Evolutionary conservation across 345 rosid genomes (phyloP), one percentile per base, ranked within the genome.

Genomic region (Hevea brasiliensis): DNA sequence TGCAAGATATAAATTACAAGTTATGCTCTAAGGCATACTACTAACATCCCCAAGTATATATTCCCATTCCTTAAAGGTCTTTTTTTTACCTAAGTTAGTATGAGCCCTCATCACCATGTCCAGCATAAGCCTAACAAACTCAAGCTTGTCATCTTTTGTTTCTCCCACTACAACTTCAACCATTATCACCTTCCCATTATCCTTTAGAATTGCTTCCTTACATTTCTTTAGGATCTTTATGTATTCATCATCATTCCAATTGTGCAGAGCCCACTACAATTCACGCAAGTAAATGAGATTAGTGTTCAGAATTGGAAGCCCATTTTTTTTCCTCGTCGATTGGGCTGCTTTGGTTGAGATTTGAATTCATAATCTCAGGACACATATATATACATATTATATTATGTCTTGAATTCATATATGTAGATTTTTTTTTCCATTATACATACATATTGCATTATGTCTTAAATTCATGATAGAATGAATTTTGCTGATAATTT

Each of bases 21-120:
- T n/a, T n/a, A n/a, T n/a, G n/a, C n/a, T n/a, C n/a, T n/a, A n/a
- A n/a, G n/a, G n/a, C n/a, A n/a, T n/a, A n/a, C n/a, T n/a, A n/a
- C n/a, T n/a, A n/a, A n/a, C n/a, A n/a, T n/a, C n/a, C 10, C 7
- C 32, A 62, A 93, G 86, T 45, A 93, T 79, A 65, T 67, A 79
- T 12, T 76, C 85, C 94, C 96, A 93, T 68, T 94, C 96, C 60
- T 86, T 72, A 23, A 67, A 61, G 26, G 86, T 89, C 73, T 97
- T 74, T 64, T 92, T 96, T 74, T 87, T 87, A 56, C 93, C 97
- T 11, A 74, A 70, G 65, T 67, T 65, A 5, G 90, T 87, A 65
- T 87, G 90, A 64, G 89, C 86, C 92, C 89, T 87, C 97, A 88
- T 88, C 73, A 51, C 85, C 96, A 93, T 88, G 77, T 89, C 98